These are phyloP conservation scores for Halophytophthora polymorphica DNA, from an alignment of 352 stramenopile species.

Conservation along the genomic window DNA sequence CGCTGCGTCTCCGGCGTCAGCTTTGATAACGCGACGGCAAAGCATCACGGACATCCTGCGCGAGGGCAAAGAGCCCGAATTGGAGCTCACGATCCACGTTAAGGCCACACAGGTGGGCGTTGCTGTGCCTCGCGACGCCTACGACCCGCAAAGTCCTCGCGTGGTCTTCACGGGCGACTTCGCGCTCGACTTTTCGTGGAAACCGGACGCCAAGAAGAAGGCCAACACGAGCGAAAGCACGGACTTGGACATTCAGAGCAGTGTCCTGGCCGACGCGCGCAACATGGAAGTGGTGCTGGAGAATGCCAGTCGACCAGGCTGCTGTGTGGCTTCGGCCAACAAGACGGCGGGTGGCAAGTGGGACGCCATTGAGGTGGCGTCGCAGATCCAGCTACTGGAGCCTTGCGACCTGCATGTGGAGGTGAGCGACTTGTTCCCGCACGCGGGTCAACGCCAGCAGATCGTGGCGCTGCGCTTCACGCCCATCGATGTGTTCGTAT, in stretches of 20 bases:
- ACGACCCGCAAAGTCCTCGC: slow-evolving; percentile 32
- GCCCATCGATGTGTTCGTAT: slow-evolving; percentile 75
- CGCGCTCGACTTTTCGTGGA: slow-evolving; percentile 48
- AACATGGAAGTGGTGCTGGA: slow-evolving; percentile 64
- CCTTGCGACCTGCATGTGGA: slow-evolving; percentile 66
- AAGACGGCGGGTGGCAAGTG: slow-evolving; percentile 25
- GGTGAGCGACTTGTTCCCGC: slow-evolving; percentile 63
- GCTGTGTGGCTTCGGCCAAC: slow-evolving; percentile 33
- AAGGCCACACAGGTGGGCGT: slow-evolving; percentile 48
- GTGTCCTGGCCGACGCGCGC: slow-evolving; percentile 49
- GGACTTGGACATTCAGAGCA: slow-evolving; percentile 74
- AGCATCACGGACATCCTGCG: slow-evolving; percentile 56
- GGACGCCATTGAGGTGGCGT: slow-evolving; percentile 29
- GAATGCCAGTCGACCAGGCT: slow-evolving; percentile 66
- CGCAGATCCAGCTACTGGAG: slow-evolving; percentile 75
- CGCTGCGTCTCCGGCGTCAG: slow-evolving; percentile 11
- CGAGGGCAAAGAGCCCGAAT: slow-evolving; percentile 37
- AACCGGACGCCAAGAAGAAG: slow-evolving; percentile 22
- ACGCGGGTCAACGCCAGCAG: slow-evolving; percentile 65
- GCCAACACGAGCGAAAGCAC: slow-evolving; percentile 12
- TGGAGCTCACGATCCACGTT: slow-evolving; percentile 45
- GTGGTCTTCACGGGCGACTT: slow-evolving; percentile 62
- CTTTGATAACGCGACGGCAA: slow-evolving; percentile 28
- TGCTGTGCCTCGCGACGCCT: slow-evolving; percentile 53
- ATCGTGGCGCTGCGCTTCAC: slow-evolving; percentile 72